Evolutionary conservation across 1,139 yeast species (phyloP), one percentile per base, ranked within the genome.

Genomic region (Barnettozyma hawaiiensis): DNA sequence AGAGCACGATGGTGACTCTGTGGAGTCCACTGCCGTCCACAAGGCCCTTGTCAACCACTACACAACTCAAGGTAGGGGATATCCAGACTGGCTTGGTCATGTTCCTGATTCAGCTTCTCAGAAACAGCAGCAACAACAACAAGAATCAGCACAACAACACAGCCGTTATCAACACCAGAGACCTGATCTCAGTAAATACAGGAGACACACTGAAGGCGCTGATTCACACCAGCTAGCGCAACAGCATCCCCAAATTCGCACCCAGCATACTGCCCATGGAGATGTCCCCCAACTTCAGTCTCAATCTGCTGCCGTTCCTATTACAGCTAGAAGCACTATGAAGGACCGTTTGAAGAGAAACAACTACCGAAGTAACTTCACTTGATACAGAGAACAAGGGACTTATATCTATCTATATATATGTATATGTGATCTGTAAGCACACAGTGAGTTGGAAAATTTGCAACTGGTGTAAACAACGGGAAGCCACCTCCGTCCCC

Each of bases 71-170:
- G 61, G 60, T 15, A 61, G 60, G 36, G 67, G 66, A 1, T 67
- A 59, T 31, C 71, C 71, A 2, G 64, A 62, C 6, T 67, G 71
- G 71, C 50, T 67, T 16, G 71, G 70, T 7, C 65, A 62, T 27
- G 57, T 57, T 22, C 65, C 61, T 26, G 64, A 62, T 20, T n/a
- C n/a, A n/a, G 29, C 37, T 11, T 37, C 26, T 5, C 42, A 15
- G n/a, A 39, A 42, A n/a, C 37, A 19, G 12, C 42, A 32, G 18
- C 40, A 38, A 14, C 41, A 32, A 3, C 44, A 29, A 5, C 43
- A 38, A n/a, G 44, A 40, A 28, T 47, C 41, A n/a, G 33, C 37
- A 7, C 36, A 20, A 23, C 47, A 42, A 16, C 27, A 16, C 11
- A 7, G 22, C 23, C 39, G 36, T 19, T 23, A 7, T 11, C 44